Base-by-base conservation (phyloP, 2,329 filamentous ascomycete genomes). In the Leptographium galeiforme region DNA sequence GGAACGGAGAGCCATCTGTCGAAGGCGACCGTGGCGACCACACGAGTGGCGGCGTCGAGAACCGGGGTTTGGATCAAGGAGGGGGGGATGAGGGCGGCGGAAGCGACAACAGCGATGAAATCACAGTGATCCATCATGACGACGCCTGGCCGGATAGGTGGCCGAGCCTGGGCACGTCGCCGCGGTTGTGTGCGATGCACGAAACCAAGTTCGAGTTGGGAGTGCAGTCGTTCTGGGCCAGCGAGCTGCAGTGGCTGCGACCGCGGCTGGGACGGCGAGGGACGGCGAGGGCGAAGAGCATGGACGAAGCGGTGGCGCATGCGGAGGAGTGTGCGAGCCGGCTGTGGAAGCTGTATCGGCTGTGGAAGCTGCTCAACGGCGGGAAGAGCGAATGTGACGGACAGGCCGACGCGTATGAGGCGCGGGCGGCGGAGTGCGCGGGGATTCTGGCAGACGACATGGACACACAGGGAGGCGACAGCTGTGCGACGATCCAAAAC, bases 191-290 rank as follows among this genome's bases (percentile, higher is more conserved):
- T 32, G 14, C 36, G 8, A 13, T 41, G 6, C 56, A 57, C 53
- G 56, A 57, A 33, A 25, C 19, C 14, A 32, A 41, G 45, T 48
- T 53, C 18, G 54, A 56, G 45, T 13, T 32, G 18, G 36, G 41
- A 2, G 45, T 40, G 16, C 51, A 34, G 4, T 51, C 52, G 13
- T 52, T 53, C 34, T 57, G 54, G 54, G 39, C 43, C 39, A 57
- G 56, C 56, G 56, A 57, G 49, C 36, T 54, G 16, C 33, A 53
- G 19, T 56, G 56, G 56, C 48, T 57, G 38, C 46, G 34, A 19
- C 47, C 39, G n/a, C 45, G 51, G 30, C 33, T 56, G 25, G 34
- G 7, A 2, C 46, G 32, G 4, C 38, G 33, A 30, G 39, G 30
- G 4, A 4, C 36, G n/a, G 19, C 13, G 13, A 25, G 19, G 19